Base-by-base conservation (phyloP, 2,329 filamentous ascomycete species). In the Stemphylium vesicarium region DNA sequence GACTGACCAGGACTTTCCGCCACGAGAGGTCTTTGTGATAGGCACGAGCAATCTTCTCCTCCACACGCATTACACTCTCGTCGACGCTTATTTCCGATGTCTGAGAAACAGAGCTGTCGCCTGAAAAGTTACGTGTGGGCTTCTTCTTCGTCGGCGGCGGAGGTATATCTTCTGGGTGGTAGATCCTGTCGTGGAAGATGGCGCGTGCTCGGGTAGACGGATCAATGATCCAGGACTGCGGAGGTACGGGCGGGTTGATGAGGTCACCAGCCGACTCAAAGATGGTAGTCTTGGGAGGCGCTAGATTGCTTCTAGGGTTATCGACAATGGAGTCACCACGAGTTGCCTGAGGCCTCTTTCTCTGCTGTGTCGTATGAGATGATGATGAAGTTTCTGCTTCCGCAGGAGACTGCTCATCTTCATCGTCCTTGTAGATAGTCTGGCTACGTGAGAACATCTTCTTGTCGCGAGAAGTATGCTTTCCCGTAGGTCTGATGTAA, bases 181-280 rank as follows among this genome's bases (percentile, higher is more conserved):
- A 99, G 13, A 99, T 85, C 10, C 95, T 88, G 74, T 99, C 95
- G 74, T 99, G 95, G 76, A 98, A 98, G 56, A 99, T 99, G 1
- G 94, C 94, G 41, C 92, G 86, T 0, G 92, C 87, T 13, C 95
- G 88, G 45, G 86, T 88, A 1, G 88, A 83, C 7, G 95, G 94
- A 65, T 98, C 90, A 46, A 93, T 84, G 33, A 99, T 81, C 75
- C 92, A 99, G 39, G 92, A 88, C 3, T 85, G 81, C 0, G 90
- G 84, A 13, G 95, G 94, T 31, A 98, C 78, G 42, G 92, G 94
- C 4, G 95, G 95, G 72, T 94, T 96, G 36, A 99, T 84, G 3
- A 99, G 79, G 74, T 99, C 94, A 10, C 92, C 91, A 0, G 95
- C 95, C 4, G 94, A 93, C 77, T 99, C 95, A 56, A 99, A 96